These are phyloP conservation scores for Aspergillus thermomutatus DNA, from an alignment of 2,329 filamentous ascomycete genomes.

Conservation along the genomic window DNA sequence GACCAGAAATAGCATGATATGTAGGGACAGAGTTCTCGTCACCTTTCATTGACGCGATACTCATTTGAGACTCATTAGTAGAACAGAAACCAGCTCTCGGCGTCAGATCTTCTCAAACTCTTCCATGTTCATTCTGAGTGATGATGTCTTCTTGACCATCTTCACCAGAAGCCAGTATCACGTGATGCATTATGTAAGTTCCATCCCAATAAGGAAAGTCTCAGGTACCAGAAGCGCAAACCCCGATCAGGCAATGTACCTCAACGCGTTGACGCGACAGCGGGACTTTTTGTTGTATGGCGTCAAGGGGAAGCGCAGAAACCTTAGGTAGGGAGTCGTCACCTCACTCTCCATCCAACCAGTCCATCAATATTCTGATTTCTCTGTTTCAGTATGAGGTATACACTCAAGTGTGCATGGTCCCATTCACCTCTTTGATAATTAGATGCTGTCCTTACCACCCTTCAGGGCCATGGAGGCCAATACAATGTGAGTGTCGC, in stretches of 20 bases:
- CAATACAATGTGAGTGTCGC: background rate
- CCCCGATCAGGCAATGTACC: background rate
- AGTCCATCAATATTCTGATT: background rate
- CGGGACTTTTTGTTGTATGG: background rate
- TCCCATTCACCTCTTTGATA: background rate
- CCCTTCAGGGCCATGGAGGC: background rate
- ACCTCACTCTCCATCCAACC: background rate
- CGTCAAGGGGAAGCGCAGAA: background rate
- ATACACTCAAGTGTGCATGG: background rate
- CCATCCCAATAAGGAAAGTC: background rate
- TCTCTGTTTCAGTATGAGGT: background rate
- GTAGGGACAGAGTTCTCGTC: too few relatives aligned
- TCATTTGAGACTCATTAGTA: too few relatives aligned
- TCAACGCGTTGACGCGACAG: background rate
- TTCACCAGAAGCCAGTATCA: too few relatives aligned
- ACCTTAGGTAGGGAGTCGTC: too few relatives aligned
- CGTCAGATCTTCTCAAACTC: too few relatives aligned
- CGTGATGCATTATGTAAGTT: background rate
- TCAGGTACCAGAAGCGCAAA: background rate
- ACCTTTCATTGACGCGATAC: too few relatives aligned
- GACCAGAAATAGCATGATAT: too few relatives aligned
- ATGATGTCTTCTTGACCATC: too few relatives aligned
- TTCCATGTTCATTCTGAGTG: too few relatives aligned
- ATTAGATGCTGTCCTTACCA: background rate
- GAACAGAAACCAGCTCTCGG: too few relatives aligned